Evolutionary conservation across 208 protist genomes (phyloP), one percentile per base, ranked within the genome.

Genomic region (Giardia duodenalis): DNA sequence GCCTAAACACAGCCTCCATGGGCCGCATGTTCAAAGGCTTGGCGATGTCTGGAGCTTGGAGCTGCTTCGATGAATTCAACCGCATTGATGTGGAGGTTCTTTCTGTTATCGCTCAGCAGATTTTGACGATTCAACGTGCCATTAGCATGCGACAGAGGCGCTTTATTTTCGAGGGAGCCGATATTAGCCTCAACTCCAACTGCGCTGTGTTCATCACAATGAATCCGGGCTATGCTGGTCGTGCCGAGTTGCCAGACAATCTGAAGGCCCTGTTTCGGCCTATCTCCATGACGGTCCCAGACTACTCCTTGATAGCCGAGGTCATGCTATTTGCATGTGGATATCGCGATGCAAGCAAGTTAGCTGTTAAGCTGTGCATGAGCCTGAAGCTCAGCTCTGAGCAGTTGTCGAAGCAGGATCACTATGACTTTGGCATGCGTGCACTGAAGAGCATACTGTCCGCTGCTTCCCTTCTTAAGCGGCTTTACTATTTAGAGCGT

Each of bases 41-140:
- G 0, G 97, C 96, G 44, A 97, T 99, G 95, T 95, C 96, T 2
- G 98, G 98, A 90, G 43, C 91, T 39, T 99, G 98, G 98, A 97
- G 97, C 89, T 99, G 98, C 95, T 99, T 99, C 95, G 98, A 99
- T 95, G 98, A 99, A 95, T 99, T 99, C 95, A 99, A 99, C 94
- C 96, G 98, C 57, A 98, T 99, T 93, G 97, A 99, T 92, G 95
- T 98, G 39, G 97, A 98, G 10, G 98, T 99, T 88, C 96, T 99
- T n/a, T 99, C 98, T 0, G 98, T 99, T 87, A 97, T 99, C 92
- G 98, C 98, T 19, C 96, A 98, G 94, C 98, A 99, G 95, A 95
- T 99, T 90, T 96, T 97, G 92, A 97, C 96, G 30, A 99, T 99
- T 93, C 97, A 99, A 94, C 95, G 95, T 3, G 98, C 98, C 0